These are phyloP conservation scores for Hibiscus mutabilis DNA, from an alignment of 345 rosid genomes.

Conservation along the genomic window DNA sequence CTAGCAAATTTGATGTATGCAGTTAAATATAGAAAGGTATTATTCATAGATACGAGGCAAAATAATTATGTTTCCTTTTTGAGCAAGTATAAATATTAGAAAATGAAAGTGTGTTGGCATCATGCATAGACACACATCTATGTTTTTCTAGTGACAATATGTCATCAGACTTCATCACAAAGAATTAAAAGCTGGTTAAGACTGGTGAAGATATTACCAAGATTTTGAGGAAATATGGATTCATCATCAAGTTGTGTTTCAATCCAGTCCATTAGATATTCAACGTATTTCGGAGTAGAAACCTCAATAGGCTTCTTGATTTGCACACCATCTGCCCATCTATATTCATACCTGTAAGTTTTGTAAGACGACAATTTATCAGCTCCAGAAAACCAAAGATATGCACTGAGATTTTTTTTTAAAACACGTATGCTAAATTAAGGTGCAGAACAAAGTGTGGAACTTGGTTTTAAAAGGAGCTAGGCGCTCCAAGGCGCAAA, in stretches of 20 bases:
- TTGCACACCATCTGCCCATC: slow-evolving; percentile 99
- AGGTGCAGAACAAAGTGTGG: background rate
- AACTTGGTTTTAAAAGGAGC: too few relatives aligned
- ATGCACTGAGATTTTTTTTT: background rate
- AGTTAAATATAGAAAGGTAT: background rate
- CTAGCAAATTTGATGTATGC: slow-evolving; percentile 30
- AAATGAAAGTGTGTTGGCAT: background rate
- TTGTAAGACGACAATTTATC: slow-evolving; percentile 9
- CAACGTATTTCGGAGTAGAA: slow-evolving; percentile 98
- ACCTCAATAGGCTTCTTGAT: slow-evolving; percentile 98
- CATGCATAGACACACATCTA: background rate
- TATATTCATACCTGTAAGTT: slow-evolving; percentile 73
- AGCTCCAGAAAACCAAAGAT: background rate
- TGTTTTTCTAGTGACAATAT: background rate
- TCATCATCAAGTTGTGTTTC: slow-evolving; percentile 96
- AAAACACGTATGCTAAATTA: background rate
- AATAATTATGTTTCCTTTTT: background rate
- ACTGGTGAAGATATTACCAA: slow-evolving; percentile 46
- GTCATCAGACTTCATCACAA: background rate
- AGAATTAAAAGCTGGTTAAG: slow-evolving; percentile 5
- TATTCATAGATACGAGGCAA: background rate
- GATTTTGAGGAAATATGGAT: slow-evolving; percentile 91
- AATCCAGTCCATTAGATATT: slow-evolving; percentile 98
- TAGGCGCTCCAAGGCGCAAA: too few relatives aligned
- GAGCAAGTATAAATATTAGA: background rate